Evolutionary conservation across 2,329 filamentous ascomycete genomes (phyloP), one percentile per base, ranked within the genome.

Genomic region (Drechslera avenae): DNA sequence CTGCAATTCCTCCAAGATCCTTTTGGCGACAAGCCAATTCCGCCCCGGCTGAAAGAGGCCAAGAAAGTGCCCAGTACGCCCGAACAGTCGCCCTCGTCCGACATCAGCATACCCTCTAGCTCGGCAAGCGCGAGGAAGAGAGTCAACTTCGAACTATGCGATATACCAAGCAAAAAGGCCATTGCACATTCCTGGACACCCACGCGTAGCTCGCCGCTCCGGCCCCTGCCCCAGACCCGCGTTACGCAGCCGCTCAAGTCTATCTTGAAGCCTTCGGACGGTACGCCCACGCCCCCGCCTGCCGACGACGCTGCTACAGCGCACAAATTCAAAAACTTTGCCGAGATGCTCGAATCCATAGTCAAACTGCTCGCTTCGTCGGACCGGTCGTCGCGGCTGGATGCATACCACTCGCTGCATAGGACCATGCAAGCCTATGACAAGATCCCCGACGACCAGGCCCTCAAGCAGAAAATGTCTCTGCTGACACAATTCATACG

Each of bases 401-500:
- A 99, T 75, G 90, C 92, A 40, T 97, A 99, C 67, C 86, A 87
- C 69, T 88, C 88, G 64, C 79, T 99, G 36, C 84, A 88, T 26
- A 83, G 86, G 28, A 86, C 87, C 3, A 78, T 97, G 62, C 89
- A 90, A 69, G 83, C 88, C 5, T 96, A 93, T 50, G 90, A 92
- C 56, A 89, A 90, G 60, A 76, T 95, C 12, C 91, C 91, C 0
- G 71, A 73, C 39, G 57, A 63, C 8, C 60, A 71, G 35, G 61
- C 69, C 3, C 56, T 75, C 18, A 60, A 62, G 36, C 88, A 94
- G 59, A 95, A 94, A 72, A 87, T 97, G 80, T 81, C 82, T 9
- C 75, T 90, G 2, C 82, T 97, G 51, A 85, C 85, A 59, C 87
- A 91, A 52, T 96, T 91, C 68, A 90, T 97, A 47, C 86, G 88